These are phyloP conservation scores for Cryphonectria carpinicola DNA, from an alignment of 2,329 filamentous ascomycete species.

Conservation along the genomic window DNA sequence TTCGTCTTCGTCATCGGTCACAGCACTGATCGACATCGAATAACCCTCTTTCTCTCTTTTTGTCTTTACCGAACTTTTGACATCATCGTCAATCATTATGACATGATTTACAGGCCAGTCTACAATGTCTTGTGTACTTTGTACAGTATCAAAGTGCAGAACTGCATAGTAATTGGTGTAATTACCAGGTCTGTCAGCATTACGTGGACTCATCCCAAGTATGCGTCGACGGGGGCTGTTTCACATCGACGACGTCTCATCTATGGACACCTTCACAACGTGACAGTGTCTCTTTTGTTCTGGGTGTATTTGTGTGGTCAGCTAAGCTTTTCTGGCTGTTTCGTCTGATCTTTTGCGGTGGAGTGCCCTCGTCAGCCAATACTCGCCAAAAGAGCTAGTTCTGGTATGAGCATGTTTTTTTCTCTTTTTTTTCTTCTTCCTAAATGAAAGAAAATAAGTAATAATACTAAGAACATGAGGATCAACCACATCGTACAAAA, in stretches of 20 bases:
- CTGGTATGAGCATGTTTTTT: not conserved
- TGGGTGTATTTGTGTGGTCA: too few species aligned
- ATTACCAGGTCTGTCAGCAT: not conserved
- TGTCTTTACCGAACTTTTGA: not conserved
- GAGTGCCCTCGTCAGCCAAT: not conserved
- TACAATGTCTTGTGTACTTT: too few species aligned
- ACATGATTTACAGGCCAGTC: too few species aligned
- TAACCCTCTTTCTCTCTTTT: not conserved
- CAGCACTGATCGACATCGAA: not conserved
- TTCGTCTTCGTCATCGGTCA: not conserved
- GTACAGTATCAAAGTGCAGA: too few species aligned
- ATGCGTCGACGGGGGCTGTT: too few species aligned
- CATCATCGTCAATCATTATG: not conserved
- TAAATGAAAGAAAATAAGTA: not conserved
- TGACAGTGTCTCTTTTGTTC: not conserved
- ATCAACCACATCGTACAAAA: not conserved
- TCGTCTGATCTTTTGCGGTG: not conserved
- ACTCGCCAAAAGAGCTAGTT: not conserved
- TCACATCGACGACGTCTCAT: too few species aligned
- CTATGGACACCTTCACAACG: too few species aligned
- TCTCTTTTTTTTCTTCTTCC: not conserved
- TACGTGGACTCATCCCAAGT: not conserved
- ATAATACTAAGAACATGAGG: too few species aligned
- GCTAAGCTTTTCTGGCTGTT: constrained; percentile 1
- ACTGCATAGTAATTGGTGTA: too few species aligned